These are phyloP conservation scores for Penicillium waksmanii DNA, from an alignment of 495 filamentous ascomycete genomes.

Conservation along the genomic window DNA sequence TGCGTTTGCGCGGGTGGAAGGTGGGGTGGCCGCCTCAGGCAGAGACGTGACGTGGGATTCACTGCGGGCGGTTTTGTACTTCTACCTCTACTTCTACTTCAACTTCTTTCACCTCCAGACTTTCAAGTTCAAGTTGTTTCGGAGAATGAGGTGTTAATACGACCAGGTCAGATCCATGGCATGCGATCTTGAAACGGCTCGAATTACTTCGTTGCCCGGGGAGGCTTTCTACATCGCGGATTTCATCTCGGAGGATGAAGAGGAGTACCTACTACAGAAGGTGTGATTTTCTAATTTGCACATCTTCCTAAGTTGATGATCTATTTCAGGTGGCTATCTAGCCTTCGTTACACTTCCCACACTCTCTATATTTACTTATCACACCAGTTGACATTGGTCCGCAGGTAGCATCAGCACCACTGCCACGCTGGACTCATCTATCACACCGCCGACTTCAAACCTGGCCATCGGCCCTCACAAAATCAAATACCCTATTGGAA, in stretches of 20 bases:
- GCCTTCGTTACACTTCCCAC: background rate
- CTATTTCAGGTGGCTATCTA: background rate
- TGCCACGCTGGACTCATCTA: slow-evolving; percentile 82
- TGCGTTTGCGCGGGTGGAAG: slow-evolving; percentile 2
- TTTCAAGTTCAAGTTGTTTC: background rate
- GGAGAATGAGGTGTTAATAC: too few species aligned
- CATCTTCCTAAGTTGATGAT: background rate
- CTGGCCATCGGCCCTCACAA: slow-evolving; percentile 78
- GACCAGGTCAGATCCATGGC: slow-evolving; percentile 11
- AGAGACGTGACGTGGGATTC: slow-evolving; percentile 23
- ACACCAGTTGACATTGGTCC: background rate
- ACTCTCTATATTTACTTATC: background rate
- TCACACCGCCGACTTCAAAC: slow-evolving; percentile 87
- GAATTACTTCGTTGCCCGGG: slow-evolving; percentile 62
- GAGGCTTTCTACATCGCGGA: slow-evolving; percentile 84
- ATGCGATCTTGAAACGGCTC: slow-evolving; percentile 44
- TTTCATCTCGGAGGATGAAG: slow-evolving; percentile 81
- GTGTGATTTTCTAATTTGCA: slow-evolving; percentile 36
- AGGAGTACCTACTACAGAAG: slow-evolving; percentile 70
- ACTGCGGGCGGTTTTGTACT: background rate
- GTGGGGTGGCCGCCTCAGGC: slow-evolving; percentile 34
- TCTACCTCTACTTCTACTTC: too few species aligned
- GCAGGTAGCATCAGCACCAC: slow-evolving; percentile 60
- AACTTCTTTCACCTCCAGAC: background rate
- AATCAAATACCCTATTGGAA: slow-evolving; percentile 72